phyloP scores from a whole-genome alignment of 23 red algal species.

The Pyropia haitanensis region DNA sequence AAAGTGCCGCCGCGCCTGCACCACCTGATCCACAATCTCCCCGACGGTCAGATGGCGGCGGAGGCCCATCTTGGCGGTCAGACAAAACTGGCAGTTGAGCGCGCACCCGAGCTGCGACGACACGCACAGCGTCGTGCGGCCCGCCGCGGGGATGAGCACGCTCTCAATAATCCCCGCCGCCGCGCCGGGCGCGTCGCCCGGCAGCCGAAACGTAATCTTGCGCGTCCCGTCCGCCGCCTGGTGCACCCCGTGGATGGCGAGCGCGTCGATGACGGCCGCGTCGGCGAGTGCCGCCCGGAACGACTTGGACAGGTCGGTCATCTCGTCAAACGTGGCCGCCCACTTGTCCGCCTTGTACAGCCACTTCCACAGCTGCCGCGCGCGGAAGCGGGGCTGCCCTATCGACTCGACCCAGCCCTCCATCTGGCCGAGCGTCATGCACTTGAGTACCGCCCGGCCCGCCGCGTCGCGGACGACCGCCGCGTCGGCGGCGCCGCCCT shows the following conservation, averaged over 20 bases:
- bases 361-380: conserved; percentile 92
- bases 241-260: conserved; percentile 44
- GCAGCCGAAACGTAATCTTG: conserved; percentile 59
- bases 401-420: conserved; percentile 59
- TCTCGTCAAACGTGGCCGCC: conserved; percentile 61
- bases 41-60: conserved; percentile 42
- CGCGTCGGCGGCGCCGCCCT: not conserved
- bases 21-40: conserved; percentile 97
- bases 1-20: conserved; percentile 54
- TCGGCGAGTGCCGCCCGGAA: conserved; percentile 52
- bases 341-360: conserved; percentile 53
- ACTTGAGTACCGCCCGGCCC: conserved; percentile 52
- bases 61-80: conserved; percentile 76
- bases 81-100: conserved; percentile 95
- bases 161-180: conserved; percentile 70
- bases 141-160: conserved; percentile 73
- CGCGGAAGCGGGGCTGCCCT: conserved; percentile 63
- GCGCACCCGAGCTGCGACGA: conserved; percentile 83
- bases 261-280: conserved; percentile 29
- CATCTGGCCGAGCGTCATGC: conserved; percentile 52
- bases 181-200: not conserved
- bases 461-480: conserved; percentile 11
- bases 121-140: conserved; percentile 78
- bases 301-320: conserved; percentile 62
- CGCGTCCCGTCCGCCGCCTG: conserved; percentile 72